phyloP scores from a whole-genome alignment of 78 protist genomes.

The Dictyostelium brefeldianum region DNA sequence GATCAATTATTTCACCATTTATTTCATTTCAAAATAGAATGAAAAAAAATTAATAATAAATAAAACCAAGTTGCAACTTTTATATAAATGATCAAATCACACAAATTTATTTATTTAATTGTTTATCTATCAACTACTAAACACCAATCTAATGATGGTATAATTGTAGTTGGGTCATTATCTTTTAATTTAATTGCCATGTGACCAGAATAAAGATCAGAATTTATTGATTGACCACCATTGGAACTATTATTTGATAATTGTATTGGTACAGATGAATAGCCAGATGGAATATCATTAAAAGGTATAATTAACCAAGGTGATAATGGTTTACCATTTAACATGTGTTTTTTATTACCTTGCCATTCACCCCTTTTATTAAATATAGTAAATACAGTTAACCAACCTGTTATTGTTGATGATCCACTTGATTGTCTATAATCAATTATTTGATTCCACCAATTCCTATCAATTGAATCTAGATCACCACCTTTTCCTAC shows the following conservation, averaged over 20 bases:
- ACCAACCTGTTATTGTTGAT: constrained; percentile 51
- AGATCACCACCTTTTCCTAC: neutral
- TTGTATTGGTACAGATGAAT: neutral
- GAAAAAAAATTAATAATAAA: no score
- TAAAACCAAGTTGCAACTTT: no score
- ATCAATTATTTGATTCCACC: constrained; percentile 9
- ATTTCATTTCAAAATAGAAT: neutral
- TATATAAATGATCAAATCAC: no score
- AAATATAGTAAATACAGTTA: constrained; percentile 66
- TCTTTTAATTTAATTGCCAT: neutral
- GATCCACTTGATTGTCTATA: constrained; percentile 41
- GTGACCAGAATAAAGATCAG: neutral
- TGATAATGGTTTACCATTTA: neutral
- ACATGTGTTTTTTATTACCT: no score
- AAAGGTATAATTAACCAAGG: neutral
- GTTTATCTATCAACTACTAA: neutral
- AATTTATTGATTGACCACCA: neutral
- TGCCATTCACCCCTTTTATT: constrained; percentile 16
- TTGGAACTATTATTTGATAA: neutral
- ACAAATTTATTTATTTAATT: neutral
- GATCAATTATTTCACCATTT: constrained; percentile 29
- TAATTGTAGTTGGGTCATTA: neutral
- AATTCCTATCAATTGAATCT: neutral
- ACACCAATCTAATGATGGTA: constrained; percentile 9
- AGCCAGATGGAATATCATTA: neutral